These are phyloP conservation scores for Quercus rubra DNA, from an alignment of 306 rosid species.

Conservation along the genomic window DNA sequence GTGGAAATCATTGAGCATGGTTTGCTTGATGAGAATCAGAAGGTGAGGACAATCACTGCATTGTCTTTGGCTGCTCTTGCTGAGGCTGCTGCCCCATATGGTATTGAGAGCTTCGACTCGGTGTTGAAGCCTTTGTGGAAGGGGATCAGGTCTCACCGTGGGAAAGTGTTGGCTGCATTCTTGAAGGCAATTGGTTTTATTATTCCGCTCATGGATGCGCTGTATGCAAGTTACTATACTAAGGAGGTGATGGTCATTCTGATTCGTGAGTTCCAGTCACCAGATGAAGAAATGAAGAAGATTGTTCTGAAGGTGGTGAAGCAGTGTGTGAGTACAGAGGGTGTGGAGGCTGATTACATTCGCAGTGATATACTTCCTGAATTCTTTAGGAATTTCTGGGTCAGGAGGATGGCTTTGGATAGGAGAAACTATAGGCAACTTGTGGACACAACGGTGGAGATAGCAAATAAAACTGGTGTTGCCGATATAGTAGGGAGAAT, in stretches of 20 bases:
- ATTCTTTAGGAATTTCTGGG: conserved; percentile 92
- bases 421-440: conserved; percentile 88
- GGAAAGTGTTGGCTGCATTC: conserved; percentile 93
- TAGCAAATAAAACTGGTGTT: conserved; percentile 95
- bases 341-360: conserved; percentile 87
- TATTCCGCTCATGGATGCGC: conserved; percentile 90
- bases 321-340: conserved; percentile 96
- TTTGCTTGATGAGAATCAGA: conserved; percentile 89
- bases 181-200: conserved; percentile 93
- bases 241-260: conserved; percentile 90
- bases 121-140: conserved; percentile 92
- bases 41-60: conserved; percentile 92
- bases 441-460: conserved; percentile 93
- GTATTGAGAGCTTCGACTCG: conserved; percentile 95
- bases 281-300: conserved; percentile 99
- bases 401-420: conserved; percentile 97
- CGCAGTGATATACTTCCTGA: conserved; percentile 79
- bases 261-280: conserved; percentile 94
- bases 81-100: conserved; percentile 96
- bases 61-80: conserved; percentile 95
- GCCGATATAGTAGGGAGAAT: conserved; percentile 92
- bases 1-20: conserved; percentile 94
- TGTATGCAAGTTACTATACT: conserved; percentile 91
- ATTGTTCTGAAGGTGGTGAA: conserved; percentile 94
- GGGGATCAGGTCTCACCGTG: conserved; percentile 96